Conservation (phyloP, 2,329 filamentous ascomycete species). For the Phyllosticta ampelicida region DNA sequence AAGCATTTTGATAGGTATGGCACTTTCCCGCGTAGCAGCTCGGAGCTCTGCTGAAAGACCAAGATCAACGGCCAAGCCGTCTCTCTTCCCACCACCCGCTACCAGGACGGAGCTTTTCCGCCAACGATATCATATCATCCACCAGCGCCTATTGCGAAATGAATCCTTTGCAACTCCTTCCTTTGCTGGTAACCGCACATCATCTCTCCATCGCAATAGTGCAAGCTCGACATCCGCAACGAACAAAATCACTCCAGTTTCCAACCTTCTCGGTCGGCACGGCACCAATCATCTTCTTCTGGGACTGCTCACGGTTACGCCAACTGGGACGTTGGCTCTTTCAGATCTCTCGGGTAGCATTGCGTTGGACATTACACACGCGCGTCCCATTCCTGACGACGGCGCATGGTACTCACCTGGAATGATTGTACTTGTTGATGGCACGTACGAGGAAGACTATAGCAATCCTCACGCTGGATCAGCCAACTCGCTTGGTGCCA, state of each 20-base stretch:
- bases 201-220: slow-evolving; percentile 46
- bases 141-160: slow-evolving; percentile 84
- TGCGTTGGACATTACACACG: slow-evolving; percentile 68
- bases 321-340: slow-evolving; percentile 71
- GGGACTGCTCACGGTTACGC: slow-evolving; percentile 68
- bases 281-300: slow-evolving; percentile 78
- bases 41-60: slow-evolving; percentile 13
- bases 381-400: slow-evolving; percentile 70
- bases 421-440: slow-evolving; percentile 92
- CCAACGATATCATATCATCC: slow-evolving; percentile 83
- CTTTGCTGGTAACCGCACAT: slow-evolving; percentile 48
- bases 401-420: slow-evolving; percentile 89
- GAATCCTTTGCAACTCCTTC: slow-evolving; percentile 82
- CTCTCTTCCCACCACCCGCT: slow-evolving; percentile 56
- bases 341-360: slow-evolving; percentile 86
- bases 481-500: slow-evolving; percentile 52
- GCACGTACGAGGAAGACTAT: slow-evolving; percentile 92
- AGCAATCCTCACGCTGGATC: slow-evolving; percentile 52
- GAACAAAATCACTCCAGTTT: slow-evolving; percentile 82
- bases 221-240: slow-evolving; percentile 43
- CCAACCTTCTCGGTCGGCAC: slow-evolving; percentile 64
- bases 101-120: slow-evolving; percentile 81
- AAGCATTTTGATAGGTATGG: slow-evolving; percentile 77
- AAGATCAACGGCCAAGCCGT: slow-evolving; percentile 31
- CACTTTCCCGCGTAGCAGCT: not conserved